These are phyloP conservation scores for Candida ortonii DNA, from an alignment of 805 yeast species.

Conservation along the genomic window DNA sequence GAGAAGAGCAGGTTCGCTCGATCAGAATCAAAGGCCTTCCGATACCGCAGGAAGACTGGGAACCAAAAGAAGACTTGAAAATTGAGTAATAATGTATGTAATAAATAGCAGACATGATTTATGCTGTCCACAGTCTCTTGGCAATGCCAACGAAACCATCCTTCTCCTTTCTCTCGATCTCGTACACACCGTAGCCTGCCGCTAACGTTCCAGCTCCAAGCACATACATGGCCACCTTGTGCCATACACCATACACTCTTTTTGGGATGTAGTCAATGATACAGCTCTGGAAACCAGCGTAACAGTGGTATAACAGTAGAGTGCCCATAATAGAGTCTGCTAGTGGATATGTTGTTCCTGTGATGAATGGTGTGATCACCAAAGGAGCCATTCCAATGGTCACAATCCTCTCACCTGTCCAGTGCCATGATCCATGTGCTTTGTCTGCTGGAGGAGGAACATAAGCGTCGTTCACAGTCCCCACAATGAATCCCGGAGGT, in stretches of 20 bases:
- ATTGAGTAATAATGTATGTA: slow-evolving; percentile 1
- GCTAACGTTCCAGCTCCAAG: slow-evolving; percentile 62
- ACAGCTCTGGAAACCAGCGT: slow-evolving; percentile 73
- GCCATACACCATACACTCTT: slow-evolving; percentile 68
- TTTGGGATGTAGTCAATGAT: slow-evolving; percentile 75
- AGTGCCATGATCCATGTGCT: slow-evolving; percentile 67
- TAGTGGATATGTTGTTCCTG: slow-evolving; percentile 50
- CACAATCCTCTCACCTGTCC: slow-evolving; percentile 66
- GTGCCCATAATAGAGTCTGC: slow-evolving; percentile 58
- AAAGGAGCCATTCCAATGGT: slow-evolving; percentile 64
- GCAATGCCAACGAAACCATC: slow-evolving; percentile 55
- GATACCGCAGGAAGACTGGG: slow-evolving; percentile 5
- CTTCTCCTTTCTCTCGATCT: slow-evolving; percentile 61
- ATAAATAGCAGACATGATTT: slow-evolving; percentile 4
- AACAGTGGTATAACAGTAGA: slow-evolving; percentile 58
- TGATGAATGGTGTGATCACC: slow-evolving; percentile 55
- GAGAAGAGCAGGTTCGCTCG: neutral
- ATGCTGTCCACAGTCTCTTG: slow-evolving; percentile 36
- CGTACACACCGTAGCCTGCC: slow-evolving; percentile 69
- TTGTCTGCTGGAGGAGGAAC: slow-evolving; percentile 56
- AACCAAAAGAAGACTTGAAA: slow-evolving; percentile 9
- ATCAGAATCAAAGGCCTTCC: slow-evolving; percentile 4
- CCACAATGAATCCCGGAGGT: slow-evolving; percentile 72
- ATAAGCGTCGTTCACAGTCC: slow-evolving; percentile 70
- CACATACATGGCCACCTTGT: slow-evolving; percentile 55